Percentiles rank a stretch among this genome's conserved stretches.
phyloP scores from a whole-genome alignment of 2,329 filamentous ascomycete genomes.

The Aspergillus ruber region DNA sequence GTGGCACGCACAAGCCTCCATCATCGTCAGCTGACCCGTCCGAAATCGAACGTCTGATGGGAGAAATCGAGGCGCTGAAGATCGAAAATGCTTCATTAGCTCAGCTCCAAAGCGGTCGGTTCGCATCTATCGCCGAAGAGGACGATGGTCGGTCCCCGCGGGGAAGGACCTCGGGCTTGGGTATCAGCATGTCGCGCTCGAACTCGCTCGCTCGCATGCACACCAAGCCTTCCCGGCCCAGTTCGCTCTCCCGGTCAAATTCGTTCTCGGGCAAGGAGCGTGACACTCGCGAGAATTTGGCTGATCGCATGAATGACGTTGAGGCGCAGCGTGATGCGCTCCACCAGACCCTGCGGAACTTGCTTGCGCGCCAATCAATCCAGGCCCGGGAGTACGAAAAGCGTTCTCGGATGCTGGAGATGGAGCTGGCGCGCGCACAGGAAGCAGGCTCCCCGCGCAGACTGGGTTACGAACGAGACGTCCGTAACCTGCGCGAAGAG shows the following conservation, averaged over 20 bases:
- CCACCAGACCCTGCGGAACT: conserved; percentile 75
- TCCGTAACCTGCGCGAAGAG: conserved; percentile 71
- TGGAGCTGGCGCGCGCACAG: conserved; percentile 68
- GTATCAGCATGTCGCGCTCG: conserved; percentile 55
- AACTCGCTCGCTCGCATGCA: conserved; percentile 59
- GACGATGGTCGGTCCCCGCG: conserved; percentile 37
- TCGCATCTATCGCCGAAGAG: conserved; percentile 59
- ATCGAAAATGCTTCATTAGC: conserved; percentile 40
- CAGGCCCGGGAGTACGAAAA: conserved; percentile 80
- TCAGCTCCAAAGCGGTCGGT: conserved; percentile 44
- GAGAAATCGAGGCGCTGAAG: conserved; percentile 67
- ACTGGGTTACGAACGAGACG: conserved; percentile 76
- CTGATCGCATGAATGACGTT: conserved; percentile 81
- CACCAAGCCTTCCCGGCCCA: conserved; percentile 38
- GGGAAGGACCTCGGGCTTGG: conserved; percentile 42
- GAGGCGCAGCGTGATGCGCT: conserved; percentile 90
- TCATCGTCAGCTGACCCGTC: conserved; percentile 30
- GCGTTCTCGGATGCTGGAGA: conserved; percentile 67
- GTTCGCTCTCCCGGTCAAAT: conserved; percentile 54
- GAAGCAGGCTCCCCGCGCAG: conserved; percentile 60
- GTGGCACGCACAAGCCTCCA: background rate
- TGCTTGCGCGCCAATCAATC: conserved; percentile 78
- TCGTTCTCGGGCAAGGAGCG: conserved; percentile 46
- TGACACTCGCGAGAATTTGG: conserved; percentile 62
- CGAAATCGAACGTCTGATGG: conserved; percentile 67